These are phyloP conservation scores for Serendipita sp. DNA, from an alignment of 1,284 basidiomycete genomes.

Conservation along the genomic window DNA sequence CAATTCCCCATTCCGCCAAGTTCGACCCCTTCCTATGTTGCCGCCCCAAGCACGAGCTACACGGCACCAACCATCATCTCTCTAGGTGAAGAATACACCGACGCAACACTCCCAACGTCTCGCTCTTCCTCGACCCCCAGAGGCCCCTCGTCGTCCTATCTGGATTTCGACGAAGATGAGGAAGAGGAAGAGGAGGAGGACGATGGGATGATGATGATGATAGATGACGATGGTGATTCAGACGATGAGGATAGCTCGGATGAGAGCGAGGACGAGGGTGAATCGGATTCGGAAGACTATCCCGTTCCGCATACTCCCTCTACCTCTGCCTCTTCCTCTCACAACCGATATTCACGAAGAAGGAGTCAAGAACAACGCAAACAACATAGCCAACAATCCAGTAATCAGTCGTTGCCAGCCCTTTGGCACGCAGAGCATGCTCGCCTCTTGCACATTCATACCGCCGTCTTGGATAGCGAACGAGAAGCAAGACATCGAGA, in stretches of 20 bases:
- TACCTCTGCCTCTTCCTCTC: neutral
- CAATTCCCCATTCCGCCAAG: neutral
- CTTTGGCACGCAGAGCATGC: neutral
- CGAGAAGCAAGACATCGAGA: neutral
- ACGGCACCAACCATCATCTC: neutral
- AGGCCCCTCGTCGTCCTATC: neutral
- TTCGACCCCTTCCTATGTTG: neutral
- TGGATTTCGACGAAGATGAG: neutral
- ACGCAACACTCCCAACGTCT: neutral
- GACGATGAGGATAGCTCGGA: neutral
- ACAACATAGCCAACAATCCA: neutral
- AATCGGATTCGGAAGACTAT: neutral
- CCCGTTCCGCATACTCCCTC: neutral
- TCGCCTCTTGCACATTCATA: neutral
- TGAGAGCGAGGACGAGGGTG: neutral
- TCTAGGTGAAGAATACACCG: slow-evolving; percentile 5
- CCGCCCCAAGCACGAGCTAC: neutral
- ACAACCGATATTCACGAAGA: neutral
- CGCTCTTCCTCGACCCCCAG: neutral
- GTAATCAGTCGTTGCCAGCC: neutral
- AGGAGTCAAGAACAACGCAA: neutral
- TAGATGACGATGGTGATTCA: too few species aligned
- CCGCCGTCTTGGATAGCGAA: neutral
- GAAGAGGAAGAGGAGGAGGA: neutral
- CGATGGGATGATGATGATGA: too few species aligned